phyloP scores from a whole-genome alignment of 2,329 filamentous ascomycete species.

The Tolypocladium amazonense region DNA sequence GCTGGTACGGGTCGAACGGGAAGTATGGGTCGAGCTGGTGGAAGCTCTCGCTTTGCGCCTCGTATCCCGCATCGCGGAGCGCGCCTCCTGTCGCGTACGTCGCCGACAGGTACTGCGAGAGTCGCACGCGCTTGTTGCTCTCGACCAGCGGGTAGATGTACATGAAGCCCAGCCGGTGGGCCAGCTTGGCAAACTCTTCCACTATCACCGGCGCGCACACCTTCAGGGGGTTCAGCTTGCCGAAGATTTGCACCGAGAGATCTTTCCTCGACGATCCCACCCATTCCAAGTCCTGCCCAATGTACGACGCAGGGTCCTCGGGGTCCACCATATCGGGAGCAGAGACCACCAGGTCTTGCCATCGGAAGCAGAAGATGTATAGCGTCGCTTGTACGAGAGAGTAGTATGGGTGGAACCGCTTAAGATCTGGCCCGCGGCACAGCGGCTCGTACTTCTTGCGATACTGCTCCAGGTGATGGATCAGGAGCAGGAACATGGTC shows the following conservation, averaged over 20 bases:
- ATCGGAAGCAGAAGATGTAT: conserved; percentile 96
- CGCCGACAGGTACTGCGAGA: conserved; percentile 57
- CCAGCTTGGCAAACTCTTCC: conserved; percentile 79
- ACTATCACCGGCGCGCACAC: conserved; percentile 89
- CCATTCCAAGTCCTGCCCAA: conserved; percentile 69
- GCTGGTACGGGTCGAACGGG: conserved; percentile 91
- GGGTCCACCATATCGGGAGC: conserved; percentile 50
- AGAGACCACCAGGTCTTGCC: conserved; percentile 73
- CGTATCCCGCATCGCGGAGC: conserved; percentile 36
- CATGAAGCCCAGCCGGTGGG: conserved; percentile 75
- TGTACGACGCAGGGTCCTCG: conserved; percentile 49
- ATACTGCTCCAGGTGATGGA: conserved; percentile 65
- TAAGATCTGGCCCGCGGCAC: conserved; percentile 77
- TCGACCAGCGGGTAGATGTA: conserved; percentile 85
- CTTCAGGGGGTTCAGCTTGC: conserved; percentile 86
- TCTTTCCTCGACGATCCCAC: conserved; percentile 62
- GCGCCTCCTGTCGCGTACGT: conserved; percentile 45
- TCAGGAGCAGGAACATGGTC: conserved; percentile 70
- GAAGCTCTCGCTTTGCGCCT: conserved; percentile 58
- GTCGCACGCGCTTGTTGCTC: conserved; percentile 79
- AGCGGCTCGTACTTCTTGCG: conserved; percentile 60
- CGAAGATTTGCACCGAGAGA: conserved; percentile 70
- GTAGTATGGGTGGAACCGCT: conserved; percentile 77
- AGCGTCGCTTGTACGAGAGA: conserved; percentile 78
- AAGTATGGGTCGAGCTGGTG: conserved; percentile 91